Conservation (phyloP, 2,329 filamentous ascomycete species). For the Cadophora sp. region DNA sequence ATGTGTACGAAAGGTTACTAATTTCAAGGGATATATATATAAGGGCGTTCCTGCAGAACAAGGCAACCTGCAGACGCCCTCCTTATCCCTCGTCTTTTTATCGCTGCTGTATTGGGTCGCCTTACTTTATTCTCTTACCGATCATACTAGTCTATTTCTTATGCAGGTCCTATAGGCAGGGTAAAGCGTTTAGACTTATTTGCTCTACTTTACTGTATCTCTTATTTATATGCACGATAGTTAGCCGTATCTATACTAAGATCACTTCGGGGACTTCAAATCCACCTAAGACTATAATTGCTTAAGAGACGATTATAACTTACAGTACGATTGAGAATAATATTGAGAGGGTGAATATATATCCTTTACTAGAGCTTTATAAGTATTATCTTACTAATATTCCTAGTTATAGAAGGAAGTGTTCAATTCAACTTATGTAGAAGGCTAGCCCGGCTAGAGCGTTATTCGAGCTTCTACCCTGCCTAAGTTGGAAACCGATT, state of each 20-base stretch:
- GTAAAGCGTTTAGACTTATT: background rate
- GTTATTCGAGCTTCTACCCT: background rate
- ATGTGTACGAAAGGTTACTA: too few species aligned
- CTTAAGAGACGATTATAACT: background rate
- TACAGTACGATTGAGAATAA: slow-evolving; percentile 13
- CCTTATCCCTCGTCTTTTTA: background rate
- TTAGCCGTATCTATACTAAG: slow-evolving; percentile 6
- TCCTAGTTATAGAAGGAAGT: slow-evolving; percentile 1
- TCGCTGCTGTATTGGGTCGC: slow-evolving; percentile 7
- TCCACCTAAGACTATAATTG: slow-evolving; percentile 3
- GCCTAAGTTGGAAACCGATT: background rate
- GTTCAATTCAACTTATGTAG: background rate
- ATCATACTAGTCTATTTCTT: slow-evolving; percentile 8
- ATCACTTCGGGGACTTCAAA: background rate
- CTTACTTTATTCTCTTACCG: slow-evolving; percentile 11
- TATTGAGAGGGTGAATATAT: slow-evolving; percentile 12
- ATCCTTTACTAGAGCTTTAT: background rate
- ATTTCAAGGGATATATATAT: too few species aligned
- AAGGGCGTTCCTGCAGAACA: background rate
- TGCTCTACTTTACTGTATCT: background rate
- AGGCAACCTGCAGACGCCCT: slow-evolving; percentile 13
- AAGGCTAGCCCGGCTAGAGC: background rate
- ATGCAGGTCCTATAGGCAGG: background rate
- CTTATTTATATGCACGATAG: slow-evolving; percentile 6
- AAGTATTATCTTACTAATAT: slow-evolving; percentile 8